phyloP scores from a whole-genome alignment of 177 flowering plant genomes.

The Vitis hybrid region DNA sequence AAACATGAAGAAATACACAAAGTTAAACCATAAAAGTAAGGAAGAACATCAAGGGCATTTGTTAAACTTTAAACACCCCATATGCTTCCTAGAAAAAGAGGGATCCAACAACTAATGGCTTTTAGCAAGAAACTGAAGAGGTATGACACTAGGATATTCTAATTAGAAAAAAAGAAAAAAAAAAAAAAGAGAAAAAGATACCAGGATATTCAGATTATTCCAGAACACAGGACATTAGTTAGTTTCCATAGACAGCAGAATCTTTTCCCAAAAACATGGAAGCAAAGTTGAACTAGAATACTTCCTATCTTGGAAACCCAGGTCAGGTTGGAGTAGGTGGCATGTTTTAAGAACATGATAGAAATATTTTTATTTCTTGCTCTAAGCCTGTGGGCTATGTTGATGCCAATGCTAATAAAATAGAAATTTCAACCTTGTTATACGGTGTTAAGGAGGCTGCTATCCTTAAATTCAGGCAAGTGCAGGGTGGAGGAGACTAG shows the following conservation, averaged over 20 bases:
- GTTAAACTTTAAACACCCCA: background rate
- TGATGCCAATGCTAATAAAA: too few relatives aligned
- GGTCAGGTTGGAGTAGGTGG: background rate
- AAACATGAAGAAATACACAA: background rate
- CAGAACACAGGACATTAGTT: background rate
- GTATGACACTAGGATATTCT: background rate
- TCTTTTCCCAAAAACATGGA: background rate
- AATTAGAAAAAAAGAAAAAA: too few relatives aligned
- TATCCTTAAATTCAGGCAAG: too few relatives aligned
- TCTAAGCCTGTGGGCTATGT: too few relatives aligned
- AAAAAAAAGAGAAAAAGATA: too few relatives aligned
- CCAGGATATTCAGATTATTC: background rate
- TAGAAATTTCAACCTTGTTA: too few relatives aligned
- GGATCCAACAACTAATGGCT: background rate
- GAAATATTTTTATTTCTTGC: too few relatives aligned
- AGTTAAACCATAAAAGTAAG: background rate
- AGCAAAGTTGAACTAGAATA: background rate
- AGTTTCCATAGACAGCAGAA: background rate
- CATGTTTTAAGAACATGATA: background rate
- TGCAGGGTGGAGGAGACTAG: too few relatives aligned
- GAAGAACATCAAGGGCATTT: background rate
- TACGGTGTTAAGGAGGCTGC: too few relatives aligned
- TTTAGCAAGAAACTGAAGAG: background rate
- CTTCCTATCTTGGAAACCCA: background rate
- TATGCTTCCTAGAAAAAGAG: background rate